Conservation (phyloP, 2,329 filamentous ascomycete species). For the Penicillium sp. region DNA sequence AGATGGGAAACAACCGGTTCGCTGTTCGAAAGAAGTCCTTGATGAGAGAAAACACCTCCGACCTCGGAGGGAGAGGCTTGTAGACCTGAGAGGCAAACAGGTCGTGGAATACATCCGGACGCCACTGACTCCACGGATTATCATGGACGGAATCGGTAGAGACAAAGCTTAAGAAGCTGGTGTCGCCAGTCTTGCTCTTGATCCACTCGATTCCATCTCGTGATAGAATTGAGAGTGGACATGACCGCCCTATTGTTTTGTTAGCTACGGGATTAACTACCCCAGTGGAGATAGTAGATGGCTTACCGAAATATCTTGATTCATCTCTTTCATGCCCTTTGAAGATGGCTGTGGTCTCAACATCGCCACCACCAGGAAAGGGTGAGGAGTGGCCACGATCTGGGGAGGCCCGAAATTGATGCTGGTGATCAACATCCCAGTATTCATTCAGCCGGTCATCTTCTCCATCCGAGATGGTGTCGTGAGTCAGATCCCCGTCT, state of each 20-base stretch:
- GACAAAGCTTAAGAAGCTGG: slow-evolving; percentile 84
- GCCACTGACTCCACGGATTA: slow-evolving; percentile 90
- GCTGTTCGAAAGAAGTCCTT: slow-evolving; percentile 95
- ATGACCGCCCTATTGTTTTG: slow-evolving; percentile 72
- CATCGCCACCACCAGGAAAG: slow-evolving; percentile 40
- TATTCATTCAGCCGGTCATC: slow-evolving; percentile 15
- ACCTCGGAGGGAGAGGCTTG: slow-evolving; percentile 73
- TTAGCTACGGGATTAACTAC: neutral
- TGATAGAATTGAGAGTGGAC: slow-evolving; percentile 93
- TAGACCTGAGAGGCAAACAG: slow-evolving; percentile 81
- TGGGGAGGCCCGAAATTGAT: slow-evolving; percentile 8
- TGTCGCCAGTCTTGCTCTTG: slow-evolving; percentile 90
- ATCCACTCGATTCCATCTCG: slow-evolving; percentile 96
- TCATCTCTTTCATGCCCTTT: slow-evolving; percentile 87
- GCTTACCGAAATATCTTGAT: slow-evolving; percentile 70
- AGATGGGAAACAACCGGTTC: slow-evolving; percentile 95
- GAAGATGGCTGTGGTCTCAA: slow-evolving; percentile 69
- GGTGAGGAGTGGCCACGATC: slow-evolving; percentile 4
- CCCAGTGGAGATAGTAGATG: neutral
- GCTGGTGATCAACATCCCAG: slow-evolving; percentile 7
- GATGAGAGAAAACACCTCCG: slow-evolving; percentile 79
- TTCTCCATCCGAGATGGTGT: slow-evolving; percentile 24
- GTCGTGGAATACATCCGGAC: slow-evolving; percentile 90
- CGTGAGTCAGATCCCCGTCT: slow-evolving; percentile 67
- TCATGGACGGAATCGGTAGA: slow-evolving; percentile 76